phyloP scores from a whole-genome alignment of 2,329 filamentous ascomycete genomes.

The Claviceps digitariae region DNA sequence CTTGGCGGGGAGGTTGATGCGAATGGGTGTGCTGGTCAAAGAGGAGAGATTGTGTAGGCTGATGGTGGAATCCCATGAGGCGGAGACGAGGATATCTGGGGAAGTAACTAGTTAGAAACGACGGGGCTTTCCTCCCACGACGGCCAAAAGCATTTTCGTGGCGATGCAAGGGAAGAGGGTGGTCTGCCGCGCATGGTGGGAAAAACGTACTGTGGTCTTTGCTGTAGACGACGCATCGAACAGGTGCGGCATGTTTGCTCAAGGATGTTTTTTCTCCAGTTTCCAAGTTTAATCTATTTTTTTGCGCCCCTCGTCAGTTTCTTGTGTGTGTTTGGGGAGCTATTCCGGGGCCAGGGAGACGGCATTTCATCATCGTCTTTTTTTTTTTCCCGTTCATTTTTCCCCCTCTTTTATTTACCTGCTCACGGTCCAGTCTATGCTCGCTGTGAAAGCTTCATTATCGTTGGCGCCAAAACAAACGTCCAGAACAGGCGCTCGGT shows the following conservation, averaged over 20 bases:
- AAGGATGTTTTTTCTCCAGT: slow-evolving; percentile 61
- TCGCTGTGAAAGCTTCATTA: slow-evolving; percentile 71
- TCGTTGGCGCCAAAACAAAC: slow-evolving; percentile 80
- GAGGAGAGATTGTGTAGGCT: slow-evolving; percentile 61
- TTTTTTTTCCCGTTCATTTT: neutral
- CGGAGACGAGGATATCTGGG: slow-evolving; percentile 63
- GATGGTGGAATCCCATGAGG: slow-evolving; percentile 85
- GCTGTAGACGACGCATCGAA: slow-evolving; percentile 75
- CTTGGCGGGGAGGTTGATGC: slow-evolving; percentile 65
- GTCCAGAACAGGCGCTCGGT: slow-evolving; percentile 76
- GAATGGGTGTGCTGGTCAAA: slow-evolving; percentile 41
- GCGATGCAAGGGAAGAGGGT: neutral
- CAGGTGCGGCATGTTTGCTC: slow-evolving; percentile 65
- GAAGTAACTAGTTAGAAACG: neutral
- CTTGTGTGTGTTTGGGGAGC: too few relatives aligned
- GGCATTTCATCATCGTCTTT: neutral
- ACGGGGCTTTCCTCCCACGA: neutral
- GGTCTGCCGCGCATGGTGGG: neutral
- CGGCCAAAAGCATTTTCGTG: neutral
- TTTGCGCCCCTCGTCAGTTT: neutral
- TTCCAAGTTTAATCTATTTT: slow-evolving; percentile 47
- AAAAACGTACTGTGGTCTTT: slow-evolving; percentile 46
- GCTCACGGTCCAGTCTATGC: slow-evolving; percentile 76
- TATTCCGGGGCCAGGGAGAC: too few relatives aligned
- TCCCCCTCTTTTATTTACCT: slow-evolving; percentile 30